Conservation (phyloP, 2,329 filamentous ascomycete genomes). For the Calonectria pseudoreteaudii region DNA sequence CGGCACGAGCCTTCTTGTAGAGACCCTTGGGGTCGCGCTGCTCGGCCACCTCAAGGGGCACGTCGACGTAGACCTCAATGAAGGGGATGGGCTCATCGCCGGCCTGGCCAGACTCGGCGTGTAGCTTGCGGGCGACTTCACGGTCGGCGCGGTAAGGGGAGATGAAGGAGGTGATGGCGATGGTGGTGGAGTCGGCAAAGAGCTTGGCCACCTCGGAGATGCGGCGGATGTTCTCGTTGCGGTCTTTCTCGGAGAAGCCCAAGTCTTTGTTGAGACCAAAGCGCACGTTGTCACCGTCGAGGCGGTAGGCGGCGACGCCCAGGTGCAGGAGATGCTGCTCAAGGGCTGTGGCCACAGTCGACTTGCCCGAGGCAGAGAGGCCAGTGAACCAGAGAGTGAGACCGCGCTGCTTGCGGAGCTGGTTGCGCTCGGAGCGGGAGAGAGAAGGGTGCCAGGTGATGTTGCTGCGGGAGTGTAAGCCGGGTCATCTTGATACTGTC, state of each 20-base stretch:
- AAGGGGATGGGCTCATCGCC: conserved; percentile 82
- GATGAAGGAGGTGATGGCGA: conserved; percentile 97
- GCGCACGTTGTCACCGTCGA: conserved; percentile 98
- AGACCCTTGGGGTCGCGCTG: conserved; percentile 96
- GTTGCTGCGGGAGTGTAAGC: conserved; percentile 67
- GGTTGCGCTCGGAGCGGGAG: conserved; percentile 80
- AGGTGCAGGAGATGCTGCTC: conserved; percentile 96
- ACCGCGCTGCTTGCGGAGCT: conserved; percentile 83
- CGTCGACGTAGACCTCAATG: conserved; percentile 93
- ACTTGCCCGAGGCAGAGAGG: conserved; percentile 95
- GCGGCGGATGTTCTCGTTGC: conserved; percentile 97
- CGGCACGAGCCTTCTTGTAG: conserved; percentile 95
- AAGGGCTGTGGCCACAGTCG: conserved; percentile 94
- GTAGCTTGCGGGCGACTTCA: conserved; percentile 82
- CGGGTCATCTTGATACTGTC: conserved; percentile 21
- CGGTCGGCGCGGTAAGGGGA: conserved; percentile 93
- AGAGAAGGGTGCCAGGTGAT: conserved; percentile 91
- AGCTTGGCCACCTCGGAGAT: conserved; percentile 98
- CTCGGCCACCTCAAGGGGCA: conserved; percentile 92
- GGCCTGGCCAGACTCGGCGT: conserved; percentile 66
- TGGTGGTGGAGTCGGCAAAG: conserved; percentile 89
- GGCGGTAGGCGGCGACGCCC: conserved; percentile 85
- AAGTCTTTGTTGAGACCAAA: conserved; percentile 99
- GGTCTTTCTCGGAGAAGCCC: conserved; percentile 91
- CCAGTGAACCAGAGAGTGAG: conserved; percentile 99